These are phyloP conservation scores for Naganishia cerealis DNA, from an alignment of 1,284 basidiomycete species.

Conservation along the genomic window DNA sequence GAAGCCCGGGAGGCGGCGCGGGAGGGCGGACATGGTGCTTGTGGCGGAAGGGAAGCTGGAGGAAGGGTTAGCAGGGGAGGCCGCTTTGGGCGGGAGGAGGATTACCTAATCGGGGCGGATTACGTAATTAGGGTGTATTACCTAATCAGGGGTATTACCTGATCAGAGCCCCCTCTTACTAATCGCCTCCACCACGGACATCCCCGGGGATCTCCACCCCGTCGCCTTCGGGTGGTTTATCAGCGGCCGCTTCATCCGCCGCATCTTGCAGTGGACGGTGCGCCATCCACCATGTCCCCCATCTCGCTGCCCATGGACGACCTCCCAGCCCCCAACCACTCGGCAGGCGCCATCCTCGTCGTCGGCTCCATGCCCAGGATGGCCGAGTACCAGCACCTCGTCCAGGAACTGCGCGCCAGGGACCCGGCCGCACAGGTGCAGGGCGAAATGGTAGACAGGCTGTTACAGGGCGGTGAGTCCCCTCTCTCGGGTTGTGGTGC, in stretches of 20 bases:
- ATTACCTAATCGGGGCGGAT: too few relatives aligned
- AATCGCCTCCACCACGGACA: too few relatives aligned
- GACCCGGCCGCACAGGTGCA: constrained; percentile 37
- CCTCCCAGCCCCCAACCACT: constrained; percentile 22
- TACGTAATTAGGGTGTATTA: too few relatives aligned
- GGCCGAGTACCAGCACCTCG: constrained; percentile 48
- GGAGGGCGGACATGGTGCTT: not conserved
- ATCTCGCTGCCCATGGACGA: constrained; percentile 17
- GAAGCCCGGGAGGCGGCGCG: not conserved
- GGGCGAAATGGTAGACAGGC: constrained; percentile 53
- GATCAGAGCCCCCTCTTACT: too few relatives aligned
- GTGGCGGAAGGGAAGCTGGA: too few relatives aligned
- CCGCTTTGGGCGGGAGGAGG: too few relatives aligned
- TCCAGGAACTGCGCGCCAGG: constrained; percentile 42
- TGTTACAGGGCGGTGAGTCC: constrained; percentile 52
- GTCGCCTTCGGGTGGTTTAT: too few relatives aligned
- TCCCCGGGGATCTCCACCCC: too few relatives aligned
- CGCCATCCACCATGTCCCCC: constrained; percentile 22
- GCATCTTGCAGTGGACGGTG: too few relatives aligned
- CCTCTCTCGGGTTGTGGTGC: not conserved
- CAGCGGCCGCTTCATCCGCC: too few relatives aligned
- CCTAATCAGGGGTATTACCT: too few relatives aligned
- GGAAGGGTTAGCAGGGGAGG: too few relatives aligned
- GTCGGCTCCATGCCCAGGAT: constrained; percentile 52
- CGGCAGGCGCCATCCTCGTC: constrained; percentile 39